These are phyloP conservation scores for Conticribra guillardii DNA, from an alignment of 108 stramenopile genomes.

Conservation along the genomic window DNA sequence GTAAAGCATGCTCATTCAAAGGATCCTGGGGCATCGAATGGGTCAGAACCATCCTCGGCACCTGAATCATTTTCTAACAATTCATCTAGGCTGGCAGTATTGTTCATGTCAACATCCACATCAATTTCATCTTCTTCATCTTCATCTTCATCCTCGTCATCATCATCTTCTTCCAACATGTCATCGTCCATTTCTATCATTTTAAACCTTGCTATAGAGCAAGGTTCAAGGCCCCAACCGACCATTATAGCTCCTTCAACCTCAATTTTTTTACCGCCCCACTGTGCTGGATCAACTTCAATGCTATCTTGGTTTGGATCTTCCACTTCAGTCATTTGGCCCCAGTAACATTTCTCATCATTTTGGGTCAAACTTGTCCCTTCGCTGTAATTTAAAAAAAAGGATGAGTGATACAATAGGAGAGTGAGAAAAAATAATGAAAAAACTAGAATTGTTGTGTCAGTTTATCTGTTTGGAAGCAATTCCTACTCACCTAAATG, in stretches of 20 bases:
- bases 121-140: conserved; percentile 39
- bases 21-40: conserved; percentile 30
- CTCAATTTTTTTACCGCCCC: conserved; percentile 40
- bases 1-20: conserved; percentile 21
- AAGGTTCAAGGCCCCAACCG: conserved; percentile 78
- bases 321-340: conserved; percentile 60
- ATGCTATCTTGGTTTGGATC: conserved; percentile 21
- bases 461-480: too few species aligned
- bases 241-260: conserved; percentile 72
- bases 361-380: conserved; percentile 65
- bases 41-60: conserved; percentile 6
- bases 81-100: conserved; percentile 30
- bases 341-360: conserved; percentile 83
- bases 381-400: conserved; percentile 65
- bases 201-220: conserved; percentile 70
- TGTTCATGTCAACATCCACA: conserved; percentile 17
- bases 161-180: conserved; percentile 60
- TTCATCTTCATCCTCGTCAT: conserved; percentile 61
- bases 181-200: conserved; percentile 66
- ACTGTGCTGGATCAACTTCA: conserved; percentile 3
- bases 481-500: conserved; percentile 65
- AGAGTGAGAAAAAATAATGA: too few species aligned
- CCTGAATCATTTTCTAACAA: conserved; percentile 12
- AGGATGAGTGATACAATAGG: too few species aligned
- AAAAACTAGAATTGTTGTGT: too few species aligned